A percentile compares a stretch with the other conserved stretches of the same genome.
Evolutionary conservation across 805 yeast species (phyloP).

Genomic region (Yarrowia hollandica): DNA sequence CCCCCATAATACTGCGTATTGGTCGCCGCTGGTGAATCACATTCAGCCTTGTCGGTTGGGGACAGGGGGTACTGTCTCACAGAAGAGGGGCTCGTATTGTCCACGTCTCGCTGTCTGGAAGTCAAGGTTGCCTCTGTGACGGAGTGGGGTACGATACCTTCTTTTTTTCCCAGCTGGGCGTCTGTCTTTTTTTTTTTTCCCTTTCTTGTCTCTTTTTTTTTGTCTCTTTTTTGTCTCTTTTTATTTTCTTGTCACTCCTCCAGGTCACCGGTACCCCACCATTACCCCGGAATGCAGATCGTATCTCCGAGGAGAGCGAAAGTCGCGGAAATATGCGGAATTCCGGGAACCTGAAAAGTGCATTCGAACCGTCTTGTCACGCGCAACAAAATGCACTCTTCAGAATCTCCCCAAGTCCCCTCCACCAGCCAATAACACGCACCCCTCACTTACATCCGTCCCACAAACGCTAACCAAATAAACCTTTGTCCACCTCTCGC

Average conservation of each 20-base stretch:
- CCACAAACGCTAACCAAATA: no score
- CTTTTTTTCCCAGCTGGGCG: no score
- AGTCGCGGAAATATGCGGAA: neutral
- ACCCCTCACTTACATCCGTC: no score
- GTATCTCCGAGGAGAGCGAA: neutral
- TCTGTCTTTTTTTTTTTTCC: neutral
- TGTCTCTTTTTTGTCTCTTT: no score
- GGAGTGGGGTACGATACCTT: no score
- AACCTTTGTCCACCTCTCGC: neutral
- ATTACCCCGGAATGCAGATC: constrained; percentile 27
- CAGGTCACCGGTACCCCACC: constrained; percentile 2
- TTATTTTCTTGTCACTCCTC: no score
- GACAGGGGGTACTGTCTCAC: constrained; percentile 7
- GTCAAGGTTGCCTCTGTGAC: no score
- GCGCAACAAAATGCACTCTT: no score
- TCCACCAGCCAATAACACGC: no score
- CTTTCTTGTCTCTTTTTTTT: neutral
- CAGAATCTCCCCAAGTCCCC: neutral
- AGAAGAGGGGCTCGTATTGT: constrained; percentile 11
- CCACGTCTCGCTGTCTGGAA: no score
- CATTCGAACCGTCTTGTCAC: neutral
- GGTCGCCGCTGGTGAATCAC: neutral
- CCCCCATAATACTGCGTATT: no score
- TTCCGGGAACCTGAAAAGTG: neutral
- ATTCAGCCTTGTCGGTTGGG: constrained; percentile 4